Percentiles rank a stretch among this genome's conserved stretches.
phyloP scores from a whole-genome alignment of 768 basidiomycete species.

The Suillus ampliporus region DNA sequence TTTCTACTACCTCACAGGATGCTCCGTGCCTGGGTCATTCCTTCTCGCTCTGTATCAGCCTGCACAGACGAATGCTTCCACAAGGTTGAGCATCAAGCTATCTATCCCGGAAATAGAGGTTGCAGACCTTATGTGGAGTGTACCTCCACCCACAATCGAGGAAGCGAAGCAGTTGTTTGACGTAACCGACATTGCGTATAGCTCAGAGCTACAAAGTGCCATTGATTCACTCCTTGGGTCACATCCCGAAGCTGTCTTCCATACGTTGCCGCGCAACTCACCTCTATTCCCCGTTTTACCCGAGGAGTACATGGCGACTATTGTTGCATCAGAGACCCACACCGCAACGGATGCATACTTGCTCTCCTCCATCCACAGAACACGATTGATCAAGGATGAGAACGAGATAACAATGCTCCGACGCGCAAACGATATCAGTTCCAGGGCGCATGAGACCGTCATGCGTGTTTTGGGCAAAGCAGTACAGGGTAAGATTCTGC shows the following conservation, averaged over 20 bases:
- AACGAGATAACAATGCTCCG: constrained; percentile 77
- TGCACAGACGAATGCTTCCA: constrained; percentile 46
- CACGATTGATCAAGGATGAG: constrained; percentile 78
- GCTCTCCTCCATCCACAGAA: constrained; percentile 76
- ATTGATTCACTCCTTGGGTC: not conserved
- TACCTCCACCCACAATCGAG: constrained; percentile 74
- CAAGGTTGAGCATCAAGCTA: constrained; percentile 57
- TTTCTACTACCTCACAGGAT: constrained; percentile 88
- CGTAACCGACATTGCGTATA: constrained; percentile 52
- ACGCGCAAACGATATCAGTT: constrained; percentile 85
- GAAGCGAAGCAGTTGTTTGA: constrained; percentile 61
- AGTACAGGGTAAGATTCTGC: constrained; percentile 60
- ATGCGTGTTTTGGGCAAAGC: constrained; percentile 89
- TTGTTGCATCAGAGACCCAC: constrained; percentile 39
- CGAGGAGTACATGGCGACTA: constrained; percentile 44
- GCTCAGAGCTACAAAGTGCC: constrained; percentile 3
- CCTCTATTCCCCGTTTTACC: constrained; percentile 59
- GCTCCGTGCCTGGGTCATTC: constrained; percentile 72
- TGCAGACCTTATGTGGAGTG: constrained; percentile 86
- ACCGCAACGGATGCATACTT: constrained; percentile 66
- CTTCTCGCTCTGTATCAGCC: constrained; percentile 64
- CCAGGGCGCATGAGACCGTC: constrained; percentile 86
- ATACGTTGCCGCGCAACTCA: constrained; percentile 61
- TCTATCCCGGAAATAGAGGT: constrained; percentile 81
- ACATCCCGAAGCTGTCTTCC: constrained; percentile 60